Conservation (phyloP, 2,329 filamentous ascomycete species). For the Colletotrichum echinochloae region DNA sequence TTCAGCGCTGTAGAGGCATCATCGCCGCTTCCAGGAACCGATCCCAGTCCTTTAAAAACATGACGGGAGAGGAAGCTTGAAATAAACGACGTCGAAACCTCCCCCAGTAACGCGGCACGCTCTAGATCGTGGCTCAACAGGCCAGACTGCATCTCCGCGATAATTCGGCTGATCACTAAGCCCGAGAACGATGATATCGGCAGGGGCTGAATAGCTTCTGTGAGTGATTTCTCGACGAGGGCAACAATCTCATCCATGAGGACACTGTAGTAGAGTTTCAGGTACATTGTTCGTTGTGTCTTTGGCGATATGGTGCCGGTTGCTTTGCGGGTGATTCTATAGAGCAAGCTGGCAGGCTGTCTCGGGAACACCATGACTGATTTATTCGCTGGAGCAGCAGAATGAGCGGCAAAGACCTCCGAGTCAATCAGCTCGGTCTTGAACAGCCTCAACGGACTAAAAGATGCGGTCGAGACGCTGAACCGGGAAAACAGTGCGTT, state of each 20-base stretch:
- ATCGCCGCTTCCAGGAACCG: slow-evolving; percentile 50
- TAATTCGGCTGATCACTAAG: slow-evolving; percentile 58
- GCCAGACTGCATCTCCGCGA: slow-evolving; percentile 56
- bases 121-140: slow-evolving; percentile 67
- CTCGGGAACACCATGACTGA: slow-evolving; percentile 78
- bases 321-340: slow-evolving; percentile 76
- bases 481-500: slow-evolving; percentile 87
- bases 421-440: slow-evolving; percentile 78
- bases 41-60: slow-evolving; percentile 64
- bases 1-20: slow-evolving; percentile 46
- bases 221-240: slow-evolving; percentile 59
- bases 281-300: slow-evolving; percentile 65
- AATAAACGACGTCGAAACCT: slow-evolving; percentile 63
- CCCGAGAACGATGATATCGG: slow-evolving; percentile 60
- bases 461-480: slow-evolving; percentile 84
- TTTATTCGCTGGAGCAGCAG: slow-evolving; percentile 64
- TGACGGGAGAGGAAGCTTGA: slow-evolving; percentile 60
- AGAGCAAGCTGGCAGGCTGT: slow-evolving; percentile 84
- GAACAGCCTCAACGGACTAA: slow-evolving; percentile 79
- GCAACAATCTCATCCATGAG: slow-evolving; percentile 78
- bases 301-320: slow-evolving; percentile 49
- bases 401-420: slow-evolving; percentile 74
- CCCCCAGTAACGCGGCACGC: slow-evolving; percentile 64
- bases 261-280: slow-evolving; percentile 81
- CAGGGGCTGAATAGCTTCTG: slow-evolving; percentile 52